Evolutionary conservation across 1,284 basidiomycete genomes (phyloP).

Genomic region (Cerrena zonata): DNA sequence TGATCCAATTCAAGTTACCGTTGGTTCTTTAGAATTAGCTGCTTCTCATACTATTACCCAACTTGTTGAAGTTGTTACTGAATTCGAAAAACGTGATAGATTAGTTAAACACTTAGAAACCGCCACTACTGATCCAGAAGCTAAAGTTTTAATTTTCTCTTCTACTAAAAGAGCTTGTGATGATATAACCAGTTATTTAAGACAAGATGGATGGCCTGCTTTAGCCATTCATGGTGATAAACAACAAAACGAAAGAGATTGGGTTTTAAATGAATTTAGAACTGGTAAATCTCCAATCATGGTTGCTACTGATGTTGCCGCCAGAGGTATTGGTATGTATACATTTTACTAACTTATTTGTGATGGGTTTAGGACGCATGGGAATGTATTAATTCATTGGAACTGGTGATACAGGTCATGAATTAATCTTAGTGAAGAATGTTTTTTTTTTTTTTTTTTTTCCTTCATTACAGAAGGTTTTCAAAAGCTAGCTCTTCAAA

Average conservation of each 20-base stretch:
- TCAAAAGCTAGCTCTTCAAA: constrained; percentile 46
- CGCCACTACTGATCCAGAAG: constrained; percentile 94
- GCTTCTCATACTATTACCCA: constrained; percentile 98
- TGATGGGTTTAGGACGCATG: constrained; percentile 27
- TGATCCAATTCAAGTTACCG: constrained; percentile 97
- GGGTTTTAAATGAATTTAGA: constrained; percentile 98
- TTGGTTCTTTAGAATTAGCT: constrained; percentile 96
- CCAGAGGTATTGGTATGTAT: constrained; percentile 98
- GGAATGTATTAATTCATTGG: constrained; percentile 28
- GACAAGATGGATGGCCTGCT: constrained; percentile 97
- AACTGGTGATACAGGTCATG: too few species aligned
- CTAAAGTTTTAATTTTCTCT: constrained; percentile 98
- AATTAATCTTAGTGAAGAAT: too few species aligned
- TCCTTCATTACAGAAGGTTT: too few species aligned
- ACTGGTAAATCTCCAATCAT: constrained; percentile 94
- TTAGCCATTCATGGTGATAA: constrained; percentile 99
- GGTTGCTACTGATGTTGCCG: constrained; percentile 96
- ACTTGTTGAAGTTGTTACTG: constrained; percentile 93
- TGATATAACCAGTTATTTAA: constrained; percentile 94
- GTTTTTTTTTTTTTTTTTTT: too few species aligned
- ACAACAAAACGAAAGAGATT: constrained; percentile 95
- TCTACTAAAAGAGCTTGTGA: constrained; percentile 97
- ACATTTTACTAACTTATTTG: constrained; percentile 14
- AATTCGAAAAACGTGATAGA: constrained; percentile 95
- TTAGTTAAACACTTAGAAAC: constrained; percentile 96